Evolutionary conservation across 176 grass and related monocot genomes (phyloP).

Genomic region (Aegilops sharonensis): DNA sequence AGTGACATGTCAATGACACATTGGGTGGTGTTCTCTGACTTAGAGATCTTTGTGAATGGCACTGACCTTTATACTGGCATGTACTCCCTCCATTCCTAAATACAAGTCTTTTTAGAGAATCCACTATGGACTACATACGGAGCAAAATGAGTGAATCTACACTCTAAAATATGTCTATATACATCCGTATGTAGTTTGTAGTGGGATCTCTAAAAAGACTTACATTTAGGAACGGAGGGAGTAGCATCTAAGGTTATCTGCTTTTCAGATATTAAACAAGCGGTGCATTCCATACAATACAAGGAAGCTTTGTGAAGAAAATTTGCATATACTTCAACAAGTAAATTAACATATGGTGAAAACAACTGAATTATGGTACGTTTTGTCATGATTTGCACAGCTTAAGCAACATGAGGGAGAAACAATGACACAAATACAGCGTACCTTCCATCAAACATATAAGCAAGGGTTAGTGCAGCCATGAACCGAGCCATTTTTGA

Average conservation of each 20-base stretch:
- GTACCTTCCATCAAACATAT: constrained; percentile 99
- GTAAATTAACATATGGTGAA: not conserved
- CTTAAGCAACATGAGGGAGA: constrained; percentile 13
- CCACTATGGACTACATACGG: no score
- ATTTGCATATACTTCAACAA: not conserved
- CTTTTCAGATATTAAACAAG: not conserved
- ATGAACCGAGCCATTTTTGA: constrained; percentile 99
- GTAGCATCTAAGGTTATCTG: no score
- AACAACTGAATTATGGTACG: not conserved
- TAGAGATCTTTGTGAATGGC: not conserved
- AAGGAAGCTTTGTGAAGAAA: not conserved
- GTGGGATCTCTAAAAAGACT: no score
- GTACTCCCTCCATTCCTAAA: not conserved
- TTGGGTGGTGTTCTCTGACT: not conserved
- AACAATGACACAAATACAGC: not conserved
- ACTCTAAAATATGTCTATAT: no score
- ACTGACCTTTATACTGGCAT: not conserved
- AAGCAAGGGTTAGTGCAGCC: constrained; percentile 94
- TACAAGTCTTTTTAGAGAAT: no score
- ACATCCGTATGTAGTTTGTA: no score
- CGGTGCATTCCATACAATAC: not conserved
- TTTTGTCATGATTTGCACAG: not conserved
- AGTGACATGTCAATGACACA: not conserved
- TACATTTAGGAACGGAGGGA: no score
- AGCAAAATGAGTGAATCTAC: no score